A percentile compares a stretch with the other conserved stretches of the same genome.
These are phyloP conservation scores for Stephania japonica DNA, from an alignment of 164 flowering plant species.

Conservation along the genomic window DNA sequence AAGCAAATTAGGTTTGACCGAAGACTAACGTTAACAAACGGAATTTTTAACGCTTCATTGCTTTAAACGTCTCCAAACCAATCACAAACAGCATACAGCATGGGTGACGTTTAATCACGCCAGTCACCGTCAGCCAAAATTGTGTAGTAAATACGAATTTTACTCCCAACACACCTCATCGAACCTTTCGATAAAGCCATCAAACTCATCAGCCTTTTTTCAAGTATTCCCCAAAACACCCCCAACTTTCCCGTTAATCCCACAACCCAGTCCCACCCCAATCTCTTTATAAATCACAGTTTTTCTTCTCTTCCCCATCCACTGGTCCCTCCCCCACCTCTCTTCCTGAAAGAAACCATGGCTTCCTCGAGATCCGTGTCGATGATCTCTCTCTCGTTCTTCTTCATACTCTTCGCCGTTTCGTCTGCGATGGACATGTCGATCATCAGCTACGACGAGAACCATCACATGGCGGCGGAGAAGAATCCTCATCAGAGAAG, in stretches of 20 bases:
- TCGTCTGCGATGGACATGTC: slow-evolving; percentile 32
- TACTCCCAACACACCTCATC: no score
- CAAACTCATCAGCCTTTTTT: no score
- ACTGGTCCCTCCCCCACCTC: neutral
- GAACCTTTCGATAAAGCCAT: no score
- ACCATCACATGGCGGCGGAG: neutral
- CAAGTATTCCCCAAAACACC: neutral
- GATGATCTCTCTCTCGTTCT: slow-evolving; percentile 14
- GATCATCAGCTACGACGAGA: slow-evolving; percentile 21
- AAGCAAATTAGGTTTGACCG: neutral
- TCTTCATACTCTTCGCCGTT: slow-evolving; percentile 18
- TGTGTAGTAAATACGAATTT: neutral
- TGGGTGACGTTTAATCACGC: no score
- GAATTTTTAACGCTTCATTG: neutral
- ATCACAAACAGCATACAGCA: neutral
- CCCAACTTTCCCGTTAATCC: neutral
- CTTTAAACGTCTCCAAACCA: neutral
- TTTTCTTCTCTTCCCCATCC: neutral
- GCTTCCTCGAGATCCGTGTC: slow-evolving; percentile 5
- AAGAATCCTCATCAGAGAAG: slow-evolving; percentile 11
- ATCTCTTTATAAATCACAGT: slow-evolving; percentile 6
- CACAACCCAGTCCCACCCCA: neutral
- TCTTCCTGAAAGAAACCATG: slow-evolving; percentile 3
- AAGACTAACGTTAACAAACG: neutral
- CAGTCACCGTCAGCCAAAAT: neutral